Evolutionary conservation across 2,329 filamentous ascomycete genomes (phyloP).

Genomic region (Phyllosticta ampelicida): DNA sequence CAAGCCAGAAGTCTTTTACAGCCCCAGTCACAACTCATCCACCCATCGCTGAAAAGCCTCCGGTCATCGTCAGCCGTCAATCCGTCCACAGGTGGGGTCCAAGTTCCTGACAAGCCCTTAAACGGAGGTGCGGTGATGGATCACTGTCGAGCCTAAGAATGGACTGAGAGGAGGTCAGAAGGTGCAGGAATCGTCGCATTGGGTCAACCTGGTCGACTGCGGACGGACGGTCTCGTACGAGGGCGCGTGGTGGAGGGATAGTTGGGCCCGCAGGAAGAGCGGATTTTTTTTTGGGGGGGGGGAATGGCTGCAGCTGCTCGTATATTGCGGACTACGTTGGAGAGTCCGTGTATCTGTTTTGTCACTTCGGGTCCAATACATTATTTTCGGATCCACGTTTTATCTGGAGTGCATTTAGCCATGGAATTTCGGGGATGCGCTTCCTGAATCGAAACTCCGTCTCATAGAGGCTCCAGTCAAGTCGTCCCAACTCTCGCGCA

Average conservation of each 20-base stretch:
- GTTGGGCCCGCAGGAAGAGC: background rate
- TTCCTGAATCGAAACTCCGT: background rate
- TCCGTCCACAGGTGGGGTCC: too few species aligned
- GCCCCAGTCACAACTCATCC: too few species aligned
- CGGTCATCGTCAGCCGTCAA: too few species aligned
- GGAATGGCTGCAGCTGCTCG: too few species aligned
- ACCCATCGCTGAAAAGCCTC: too few species aligned
- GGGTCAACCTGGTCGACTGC: background rate
- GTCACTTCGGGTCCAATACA: too few species aligned
- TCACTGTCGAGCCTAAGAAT: background rate
- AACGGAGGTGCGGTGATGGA: background rate
- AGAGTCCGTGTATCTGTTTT: too few species aligned
- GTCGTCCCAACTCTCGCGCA: background rate
- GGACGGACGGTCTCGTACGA: background rate
- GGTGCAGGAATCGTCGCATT: background rate
- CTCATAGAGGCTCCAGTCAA: background rate
- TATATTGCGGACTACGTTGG: too few species aligned
- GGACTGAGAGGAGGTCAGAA: background rate
- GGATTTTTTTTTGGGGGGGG: background rate
- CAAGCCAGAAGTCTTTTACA: too few species aligned
- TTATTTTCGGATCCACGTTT: too few species aligned
- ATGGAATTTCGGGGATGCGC: too few species aligned
- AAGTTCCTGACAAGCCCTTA: background rate
- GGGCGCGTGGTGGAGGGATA: background rate
- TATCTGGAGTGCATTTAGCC: too few species aligned